Conservation (phyloP, 495 filamentous ascomycete species). For the Neurospora sp. region DNA sequence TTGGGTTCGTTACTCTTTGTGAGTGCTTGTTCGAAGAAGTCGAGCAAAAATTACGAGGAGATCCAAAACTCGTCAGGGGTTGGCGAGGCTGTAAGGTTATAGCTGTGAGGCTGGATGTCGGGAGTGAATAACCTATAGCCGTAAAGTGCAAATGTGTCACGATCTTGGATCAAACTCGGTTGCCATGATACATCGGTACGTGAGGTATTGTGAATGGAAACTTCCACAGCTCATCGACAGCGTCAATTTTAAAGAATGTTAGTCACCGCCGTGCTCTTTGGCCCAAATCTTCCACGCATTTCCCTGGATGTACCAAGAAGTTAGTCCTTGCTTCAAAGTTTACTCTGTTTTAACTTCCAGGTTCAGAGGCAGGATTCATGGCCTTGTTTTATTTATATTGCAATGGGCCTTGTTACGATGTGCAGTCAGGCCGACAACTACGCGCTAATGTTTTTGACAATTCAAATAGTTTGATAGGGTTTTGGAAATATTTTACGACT, state of each 20-base stretch:
- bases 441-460: not conserved
- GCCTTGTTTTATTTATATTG: not conserved
- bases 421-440: not conserved
- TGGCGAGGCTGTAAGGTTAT: not conserved
- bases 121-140: not conserved
- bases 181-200: not conserved
- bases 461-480: fast-evolving
- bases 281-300: not conserved
- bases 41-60: not conserved
- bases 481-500: not conserved
- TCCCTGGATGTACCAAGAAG: not conserved
- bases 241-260: not conserved
- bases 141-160: not conserved
- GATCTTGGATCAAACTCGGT: too few relatives aligned
- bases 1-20: not conserved
- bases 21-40: not conserved
- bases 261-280: not conserved
- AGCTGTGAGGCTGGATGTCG: not conserved
- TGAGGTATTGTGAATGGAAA: not conserved
- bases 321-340: not conserved
- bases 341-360: not conserved
- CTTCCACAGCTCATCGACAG: not conserved
- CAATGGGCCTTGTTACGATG: not conserved
- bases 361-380: not conserved
- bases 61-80: not conserved